Conservation (phyloP, 2,329 filamentous ascomycete genomes). For the Piedraia hortae region DNA sequence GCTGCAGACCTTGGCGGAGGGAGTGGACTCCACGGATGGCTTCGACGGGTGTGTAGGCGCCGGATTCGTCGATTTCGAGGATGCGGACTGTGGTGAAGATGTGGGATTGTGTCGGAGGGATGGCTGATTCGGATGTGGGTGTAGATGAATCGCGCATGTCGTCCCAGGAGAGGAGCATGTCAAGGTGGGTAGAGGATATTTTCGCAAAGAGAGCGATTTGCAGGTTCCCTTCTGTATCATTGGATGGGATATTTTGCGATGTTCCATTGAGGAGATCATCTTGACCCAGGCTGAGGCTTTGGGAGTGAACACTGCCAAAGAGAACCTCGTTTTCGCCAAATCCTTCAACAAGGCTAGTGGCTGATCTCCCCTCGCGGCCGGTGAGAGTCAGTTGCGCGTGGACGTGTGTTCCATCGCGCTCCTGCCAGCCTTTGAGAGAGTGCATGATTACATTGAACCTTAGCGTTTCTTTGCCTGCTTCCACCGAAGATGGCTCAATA, state of each 20-base stretch:
- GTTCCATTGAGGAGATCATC: too few relatives aligned
- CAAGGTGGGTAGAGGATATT: constrained; percentile 77
- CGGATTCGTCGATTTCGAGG: constrained; percentile 70
- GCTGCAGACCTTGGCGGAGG: constrained; percentile 77
- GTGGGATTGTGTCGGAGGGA: too few relatives aligned
- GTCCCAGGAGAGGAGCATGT: constrained; percentile 95
- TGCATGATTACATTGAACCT: constrained; percentile 99
- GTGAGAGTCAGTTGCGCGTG: constrained; percentile 94
- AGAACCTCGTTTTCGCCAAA: constrained; percentile 82
- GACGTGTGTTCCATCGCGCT: constrained; percentile 82
- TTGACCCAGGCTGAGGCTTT: constrained; percentile 77
- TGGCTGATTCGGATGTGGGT: constrained; percentile 15
- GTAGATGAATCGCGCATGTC: constrained; percentile 64
- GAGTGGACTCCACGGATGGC: constrained; percentile 88
- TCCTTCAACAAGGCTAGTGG: constrained; percentile 75
- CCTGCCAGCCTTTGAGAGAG: constrained; percentile 77
- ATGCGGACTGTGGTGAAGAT: constrained; percentile 70
- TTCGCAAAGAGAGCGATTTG: constrained; percentile 78
- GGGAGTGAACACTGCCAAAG: constrained; percentile 94
- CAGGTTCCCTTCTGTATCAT: constrained; percentile 42
- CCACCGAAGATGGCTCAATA: constrained; percentile 74
- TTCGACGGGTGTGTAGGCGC: constrained; percentile 76
- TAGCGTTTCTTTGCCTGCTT: constrained; percentile 69
- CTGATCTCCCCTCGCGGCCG: constrained; percentile 58
- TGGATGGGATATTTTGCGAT: constrained; percentile 40